Evolutionary conservation across 2,329 filamentous ascomycete genomes (phyloP).

Genomic region (Grosmannia penicillata): DNA sequence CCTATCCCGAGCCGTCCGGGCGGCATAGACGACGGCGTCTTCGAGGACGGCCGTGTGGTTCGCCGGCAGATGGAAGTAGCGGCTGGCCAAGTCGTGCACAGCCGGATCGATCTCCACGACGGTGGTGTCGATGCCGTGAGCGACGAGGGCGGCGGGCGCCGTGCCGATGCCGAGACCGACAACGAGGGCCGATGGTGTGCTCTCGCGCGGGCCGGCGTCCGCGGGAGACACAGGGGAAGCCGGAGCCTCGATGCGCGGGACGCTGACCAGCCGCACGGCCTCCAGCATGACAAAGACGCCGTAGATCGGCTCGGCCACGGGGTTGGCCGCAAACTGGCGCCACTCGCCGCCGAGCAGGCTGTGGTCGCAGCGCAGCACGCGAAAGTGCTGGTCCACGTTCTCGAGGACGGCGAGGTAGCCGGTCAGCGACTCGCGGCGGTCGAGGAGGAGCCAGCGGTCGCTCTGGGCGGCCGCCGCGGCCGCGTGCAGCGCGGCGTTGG

Average conservation of each 20-base stretch:
- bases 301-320: slow-evolving; percentile 74
- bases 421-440: slow-evolving; percentile 71
- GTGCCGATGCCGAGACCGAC: slow-evolving; percentile 91
- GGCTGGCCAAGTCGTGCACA: slow-evolving; percentile 67
- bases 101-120: slow-evolving; percentile 89
- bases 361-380: slow-evolving; percentile 84
- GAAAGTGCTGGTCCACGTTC: slow-evolving; percentile 53
- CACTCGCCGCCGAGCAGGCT: slow-evolving; percentile 89
- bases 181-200: too few species aligned
- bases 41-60: slow-evolving; percentile 70
- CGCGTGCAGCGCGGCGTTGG: slow-evolving; percentile 48
- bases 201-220: too few species aligned
- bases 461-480: slow-evolving; percentile 25
- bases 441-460: slow-evolving; percentile 51
- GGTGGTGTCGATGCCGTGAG: slow-evolving; percentile 81
- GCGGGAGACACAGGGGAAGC: slow-evolving; percentile 40
- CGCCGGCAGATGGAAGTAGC: slow-evolving; percentile 66
- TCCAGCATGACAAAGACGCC: slow-evolving; percentile 94
- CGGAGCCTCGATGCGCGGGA: too few species aligned
- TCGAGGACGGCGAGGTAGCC: slow-evolving; percentile 89
- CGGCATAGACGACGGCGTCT: slow-evolving; percentile 63
- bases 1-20: slow-evolving; percentile 25
- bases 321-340: slow-evolving; percentile 40
- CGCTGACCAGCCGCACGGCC: slow-evolving; percentile 67
- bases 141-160: slow-evolving; percentile 70